Conservation (phyloP, 2,329 filamentous ascomycete species). For the Sporothrix phasma region DNA sequence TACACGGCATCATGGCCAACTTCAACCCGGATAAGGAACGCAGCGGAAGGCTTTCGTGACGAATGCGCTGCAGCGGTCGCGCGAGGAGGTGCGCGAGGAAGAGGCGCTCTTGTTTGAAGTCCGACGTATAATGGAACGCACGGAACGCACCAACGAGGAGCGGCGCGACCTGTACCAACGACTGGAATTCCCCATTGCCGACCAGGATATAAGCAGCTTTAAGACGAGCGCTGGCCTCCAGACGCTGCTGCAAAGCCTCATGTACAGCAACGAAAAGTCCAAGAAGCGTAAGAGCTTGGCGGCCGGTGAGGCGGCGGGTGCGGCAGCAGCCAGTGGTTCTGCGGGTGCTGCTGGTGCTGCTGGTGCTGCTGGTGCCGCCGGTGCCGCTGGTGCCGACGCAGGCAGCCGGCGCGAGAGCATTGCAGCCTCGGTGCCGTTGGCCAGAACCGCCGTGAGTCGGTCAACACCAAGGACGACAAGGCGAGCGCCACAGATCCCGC, state of each 20-base stretch:
- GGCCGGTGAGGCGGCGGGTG: conserved; percentile 44
- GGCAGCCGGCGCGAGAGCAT: conserved; percentile 43
- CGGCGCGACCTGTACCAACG: conserved; percentile 77
- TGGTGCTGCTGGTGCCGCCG: neutral
- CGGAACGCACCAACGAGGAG: conserved; percentile 78
- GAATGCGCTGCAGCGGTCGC: conserved; percentile 65
- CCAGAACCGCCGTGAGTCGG: conserved; percentile 17
- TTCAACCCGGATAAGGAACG: conserved; percentile 76
- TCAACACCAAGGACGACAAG: neutral
- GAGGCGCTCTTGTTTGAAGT: conserved; percentile 81
- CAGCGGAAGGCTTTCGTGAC: conserved; percentile 77
- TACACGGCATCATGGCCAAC: conserved; percentile 76
- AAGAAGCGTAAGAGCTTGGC: conserved; percentile 76
- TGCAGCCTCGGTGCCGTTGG: conserved; percentile 31
- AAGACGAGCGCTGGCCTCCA: conserved; percentile 73
- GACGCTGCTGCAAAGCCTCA: conserved; percentile 69
- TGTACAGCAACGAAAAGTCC: conserved; percentile 65
- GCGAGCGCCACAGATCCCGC: conserved; percentile 11
- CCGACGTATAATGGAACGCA: conserved; percentile 79
- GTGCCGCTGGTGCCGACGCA: conserved; percentile 21
- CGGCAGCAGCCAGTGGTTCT: conserved; percentile 23
- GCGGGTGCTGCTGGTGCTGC: no score
- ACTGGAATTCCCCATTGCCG: conserved; percentile 65
- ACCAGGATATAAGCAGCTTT: conserved; percentile 66
- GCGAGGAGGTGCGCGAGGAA: conserved; percentile 87